A percentile compares a stretch with the other conserved stretches of the same genome.
Conservation (phyloP, 2,329 filamentous ascomycete genomes). For the Didymosphaeria variabile region DNA sequence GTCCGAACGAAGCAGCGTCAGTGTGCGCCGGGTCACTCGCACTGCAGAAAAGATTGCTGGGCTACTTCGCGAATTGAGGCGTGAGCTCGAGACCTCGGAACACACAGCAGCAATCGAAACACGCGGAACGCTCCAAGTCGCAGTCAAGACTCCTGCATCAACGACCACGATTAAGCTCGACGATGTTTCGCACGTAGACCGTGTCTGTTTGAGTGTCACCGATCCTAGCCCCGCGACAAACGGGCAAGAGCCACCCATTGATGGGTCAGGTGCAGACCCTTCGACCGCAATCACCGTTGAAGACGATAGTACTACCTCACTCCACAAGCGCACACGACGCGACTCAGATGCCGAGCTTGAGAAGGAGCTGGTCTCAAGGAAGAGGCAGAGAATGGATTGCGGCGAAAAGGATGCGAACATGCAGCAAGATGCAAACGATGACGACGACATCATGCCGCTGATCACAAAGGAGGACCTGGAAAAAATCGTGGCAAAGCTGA, state of each 20-base stretch:
- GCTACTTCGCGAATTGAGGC: slow-evolving; percentile 40
- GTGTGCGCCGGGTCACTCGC: slow-evolving; percentile 29
- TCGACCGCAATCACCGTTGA: slow-evolving; percentile 7
- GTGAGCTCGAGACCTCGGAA: slow-evolving; percentile 31
- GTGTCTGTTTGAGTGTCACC: not conserved
- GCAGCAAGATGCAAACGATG: slow-evolving; percentile 15
- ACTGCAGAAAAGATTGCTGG: slow-evolving; percentile 29
- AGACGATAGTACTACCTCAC: not conserved
- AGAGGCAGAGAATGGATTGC: slow-evolving; percentile 28
- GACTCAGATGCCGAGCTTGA: slow-evolving; percentile 30
- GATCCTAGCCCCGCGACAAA: not conserved
- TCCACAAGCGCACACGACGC: slow-evolving; percentile 23
- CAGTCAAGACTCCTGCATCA: slow-evolving; percentile 8
- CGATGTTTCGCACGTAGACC: not conserved
- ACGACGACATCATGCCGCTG: slow-evolving; percentile 29
- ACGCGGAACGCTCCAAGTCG: slow-evolving; percentile 28
- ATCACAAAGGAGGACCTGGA: slow-evolving; percentile 33
- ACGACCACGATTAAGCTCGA: not conserved
- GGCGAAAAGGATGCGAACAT: slow-evolving; percentile 20
- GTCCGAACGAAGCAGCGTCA: slow-evolving; percentile 11
- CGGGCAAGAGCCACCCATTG: not conserved
- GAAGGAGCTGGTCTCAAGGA: slow-evolving; percentile 28
- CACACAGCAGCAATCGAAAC: slow-evolving; percentile 22
- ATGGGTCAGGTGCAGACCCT: slow-evolving; percentile 23
- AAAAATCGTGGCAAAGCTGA: slow-evolving; percentile 28